Base-by-base conservation (phyloP, 2,329 filamentous ascomycete genomes). In the Westerdykella sp. region DNA sequence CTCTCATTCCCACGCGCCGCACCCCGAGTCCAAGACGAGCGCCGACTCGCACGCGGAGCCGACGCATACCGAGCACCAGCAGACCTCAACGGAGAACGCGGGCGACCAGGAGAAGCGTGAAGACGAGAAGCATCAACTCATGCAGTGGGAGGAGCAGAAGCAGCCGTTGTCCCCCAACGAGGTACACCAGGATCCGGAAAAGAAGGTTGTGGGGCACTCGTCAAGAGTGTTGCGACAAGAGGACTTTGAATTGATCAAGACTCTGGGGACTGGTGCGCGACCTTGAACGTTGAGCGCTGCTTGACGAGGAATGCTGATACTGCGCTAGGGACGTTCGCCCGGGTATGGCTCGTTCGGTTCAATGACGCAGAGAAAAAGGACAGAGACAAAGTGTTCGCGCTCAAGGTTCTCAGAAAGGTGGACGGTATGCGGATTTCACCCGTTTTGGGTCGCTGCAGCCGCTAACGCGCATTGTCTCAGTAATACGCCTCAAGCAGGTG, bases 401-500 rank as follows among this genome's bases (percentile, higher is more conserved):
- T 91, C 58, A 91, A 91, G 74, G 87, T 89, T 43, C 68, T 91
- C 51, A 80, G 85, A 53, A 78, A 78, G 58, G 69, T 71, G 37
- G 75, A 78, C 57, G 70, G 71, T 73, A 64, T 43, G 66, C 51
- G 34, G 38, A 44, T 39, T 14, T 47, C 35, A 39, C 13, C 21
- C 32, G 9, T 15, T 47, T 40, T 40, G 44, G 39, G 16, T 15
- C 12, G 21, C 22, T 42, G 43, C 50, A 46, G 34, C 42, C 45
- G 48, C 56, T 61, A 50, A 60, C 12, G n/a, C 42, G 43, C 38
- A 38, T 16, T 46, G 40, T 49, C 47, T 37, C 58, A 79, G 83
- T 93, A 36, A 84, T 93, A 64, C 83, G 83, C 50, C 77, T 91
- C 45, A 91, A 91, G 73, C 87, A 93, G 62, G 83, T 91, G 54